Conservation (phyloP, 2,329 filamentous ascomycete species). For the Claviceps fusiformis region DNA sequence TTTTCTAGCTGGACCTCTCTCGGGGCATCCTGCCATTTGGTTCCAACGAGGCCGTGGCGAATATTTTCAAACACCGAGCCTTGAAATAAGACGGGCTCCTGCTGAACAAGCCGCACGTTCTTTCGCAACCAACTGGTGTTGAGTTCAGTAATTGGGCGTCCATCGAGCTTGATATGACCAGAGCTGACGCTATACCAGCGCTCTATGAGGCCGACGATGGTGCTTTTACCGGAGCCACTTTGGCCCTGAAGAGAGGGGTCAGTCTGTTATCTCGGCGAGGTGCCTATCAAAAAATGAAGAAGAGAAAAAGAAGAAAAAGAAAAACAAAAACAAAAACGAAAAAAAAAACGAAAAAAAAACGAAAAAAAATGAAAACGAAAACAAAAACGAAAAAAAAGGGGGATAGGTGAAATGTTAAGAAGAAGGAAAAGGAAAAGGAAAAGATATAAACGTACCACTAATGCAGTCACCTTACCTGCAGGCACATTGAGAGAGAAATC, state of each 20-base stretch:
- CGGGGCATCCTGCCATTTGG: conserved; percentile 22
- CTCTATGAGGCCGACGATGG: conserved; percentile 41
- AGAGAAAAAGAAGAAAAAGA: no score
- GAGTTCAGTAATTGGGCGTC: neutral
- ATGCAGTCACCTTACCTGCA: conserved; percentile 29
- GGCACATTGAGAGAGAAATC: conserved; percentile 28
- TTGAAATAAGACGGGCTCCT: conserved; percentile 32
- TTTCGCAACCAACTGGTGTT: neutral
- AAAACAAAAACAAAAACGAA: no score
- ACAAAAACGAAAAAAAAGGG: no score
- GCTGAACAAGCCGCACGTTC: conserved; percentile 1
- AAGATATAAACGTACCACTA: conserved; percentile 18
- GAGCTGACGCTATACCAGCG: conserved; percentile 42
- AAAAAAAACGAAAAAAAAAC: no score
- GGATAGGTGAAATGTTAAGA: no score
- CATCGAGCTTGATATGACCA: conserved; percentile 33
- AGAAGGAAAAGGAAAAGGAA: neutral
- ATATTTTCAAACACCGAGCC: conserved; percentile 42
- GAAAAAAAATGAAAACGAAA: no score
- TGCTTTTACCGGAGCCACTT: conserved; percentile 44
- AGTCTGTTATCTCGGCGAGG: neutral
- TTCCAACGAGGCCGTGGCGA: conserved; percentile 32
- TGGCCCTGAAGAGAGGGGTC: neutral
- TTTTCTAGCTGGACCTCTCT: conserved; percentile 28
- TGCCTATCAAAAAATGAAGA: no score